Evolutionary conservation across 1,284 basidiomycete genomes (phyloP).

Genomic region (Laetiporus sulphureus): DNA sequence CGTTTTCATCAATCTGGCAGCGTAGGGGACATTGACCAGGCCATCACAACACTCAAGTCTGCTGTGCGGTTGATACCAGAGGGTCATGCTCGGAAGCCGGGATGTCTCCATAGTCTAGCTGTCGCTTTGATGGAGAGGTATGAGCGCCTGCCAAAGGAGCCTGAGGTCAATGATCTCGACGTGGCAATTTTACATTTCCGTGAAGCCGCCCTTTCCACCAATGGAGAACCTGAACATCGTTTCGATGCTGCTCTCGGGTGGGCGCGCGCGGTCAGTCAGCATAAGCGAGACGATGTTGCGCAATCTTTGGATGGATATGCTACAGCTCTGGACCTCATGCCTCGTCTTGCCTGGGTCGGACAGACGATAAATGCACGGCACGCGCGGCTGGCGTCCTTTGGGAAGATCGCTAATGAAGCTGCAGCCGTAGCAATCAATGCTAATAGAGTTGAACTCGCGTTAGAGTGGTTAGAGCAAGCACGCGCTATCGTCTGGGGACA

Average conservation of each 20-base stretch:
- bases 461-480: constrained; percentile 1
- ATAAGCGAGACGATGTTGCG: neutral
- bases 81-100: too few relatives aligned
- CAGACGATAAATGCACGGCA: neutral
- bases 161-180: too few relatives aligned
- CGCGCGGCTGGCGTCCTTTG: neutral
- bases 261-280: neutral
- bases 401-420: neutral
- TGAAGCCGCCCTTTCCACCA: too few relatives aligned
- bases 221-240: too few relatives aligned
- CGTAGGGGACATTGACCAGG: too few relatives aligned
- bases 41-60: too few relatives aligned
- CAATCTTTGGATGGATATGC: neutral
- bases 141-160: too few relatives aligned
- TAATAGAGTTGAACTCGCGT: neutral
- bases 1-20: too few relatives aligned
- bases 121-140: too few relatives aligned
- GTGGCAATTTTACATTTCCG: too few relatives aligned
- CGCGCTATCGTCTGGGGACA: constrained; percentile 2
- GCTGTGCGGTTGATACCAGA: too few relatives aligned
- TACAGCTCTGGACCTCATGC: neutral
- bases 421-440: neutral
- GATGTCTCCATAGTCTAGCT: too few relatives aligned
- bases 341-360: constrained; percentile 1
- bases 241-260: neutral